phyloP scores from a whole-genome alignment of 139 green algal genomes.

The Chlorella sp. region DNA sequence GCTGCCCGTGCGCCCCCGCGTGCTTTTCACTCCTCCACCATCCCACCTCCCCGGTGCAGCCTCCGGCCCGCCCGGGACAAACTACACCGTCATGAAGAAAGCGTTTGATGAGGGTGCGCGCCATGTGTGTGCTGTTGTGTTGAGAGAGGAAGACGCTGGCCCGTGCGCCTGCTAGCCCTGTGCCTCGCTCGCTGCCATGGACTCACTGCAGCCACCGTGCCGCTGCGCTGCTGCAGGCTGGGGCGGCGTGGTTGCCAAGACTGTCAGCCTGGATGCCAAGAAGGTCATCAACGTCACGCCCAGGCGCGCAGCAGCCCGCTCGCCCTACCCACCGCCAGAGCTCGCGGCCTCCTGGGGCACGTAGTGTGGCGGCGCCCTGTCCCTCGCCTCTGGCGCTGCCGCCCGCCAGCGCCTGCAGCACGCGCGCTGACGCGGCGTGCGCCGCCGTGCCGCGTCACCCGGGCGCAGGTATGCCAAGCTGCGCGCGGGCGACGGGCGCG shows the following conservation, averaged over 20 bases:
- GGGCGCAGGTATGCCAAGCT: conserved; percentile 86
- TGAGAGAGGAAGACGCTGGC: too few relatives aligned
- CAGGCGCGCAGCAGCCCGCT: conserved; percentile 38
- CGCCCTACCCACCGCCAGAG: too few relatives aligned
- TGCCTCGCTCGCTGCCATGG: too few relatives aligned
- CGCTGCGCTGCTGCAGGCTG: too few relatives aligned
- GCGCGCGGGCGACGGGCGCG: conserved; percentile 46
- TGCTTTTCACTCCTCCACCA: not conserved
- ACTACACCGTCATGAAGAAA: conserved; percentile 83
- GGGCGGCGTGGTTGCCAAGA: conserved; percentile 98
- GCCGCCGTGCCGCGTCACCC: not conserved
- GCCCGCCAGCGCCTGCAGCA: too few relatives aligned
- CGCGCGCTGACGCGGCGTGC: not conserved
- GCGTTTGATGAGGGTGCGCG: conserved; percentile 98
- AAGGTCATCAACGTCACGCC: conserved; percentile 97
- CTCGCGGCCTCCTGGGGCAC: not conserved
- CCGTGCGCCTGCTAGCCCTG: too few relatives aligned
- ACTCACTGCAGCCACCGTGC: too few relatives aligned
- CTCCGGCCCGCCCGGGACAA: conserved; percentile 84
- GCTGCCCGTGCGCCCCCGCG: not conserved
- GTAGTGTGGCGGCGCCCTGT: not conserved
- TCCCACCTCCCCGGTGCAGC: too few relatives aligned
- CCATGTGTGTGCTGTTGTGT: too few relatives aligned
- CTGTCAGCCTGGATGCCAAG: conserved; percentile 83
- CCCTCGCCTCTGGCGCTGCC: not conserved